phyloP scores from a whole-genome alignment of 2,329 filamentous ascomycete genomes.

The Aspergillus sp. region DNA sequence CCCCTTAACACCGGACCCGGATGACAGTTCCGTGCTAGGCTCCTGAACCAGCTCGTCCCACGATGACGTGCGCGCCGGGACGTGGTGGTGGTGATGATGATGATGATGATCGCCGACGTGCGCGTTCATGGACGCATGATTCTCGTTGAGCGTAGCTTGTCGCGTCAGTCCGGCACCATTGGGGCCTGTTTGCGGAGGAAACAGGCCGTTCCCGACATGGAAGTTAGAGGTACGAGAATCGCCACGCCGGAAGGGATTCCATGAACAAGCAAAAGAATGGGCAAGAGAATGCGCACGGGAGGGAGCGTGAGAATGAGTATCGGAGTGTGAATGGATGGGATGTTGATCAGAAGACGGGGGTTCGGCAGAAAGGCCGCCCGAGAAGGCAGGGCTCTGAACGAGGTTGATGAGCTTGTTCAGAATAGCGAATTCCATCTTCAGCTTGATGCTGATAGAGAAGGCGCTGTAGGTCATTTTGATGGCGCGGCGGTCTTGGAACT shows the following conservation, averaged over 20 bases:
- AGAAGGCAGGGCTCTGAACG: conserved; percentile 28
- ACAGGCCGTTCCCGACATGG: neutral
- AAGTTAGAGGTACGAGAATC: neutral
- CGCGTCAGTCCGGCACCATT: too few species aligned
- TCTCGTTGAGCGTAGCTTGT: neutral
- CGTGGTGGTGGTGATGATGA: neutral
- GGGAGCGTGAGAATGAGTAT: too few species aligned
- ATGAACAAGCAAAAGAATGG: neutral
- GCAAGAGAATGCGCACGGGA: neutral
- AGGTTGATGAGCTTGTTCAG: conserved; percentile 43
- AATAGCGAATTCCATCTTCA: conserved; percentile 51
- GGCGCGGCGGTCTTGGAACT: conserved; percentile 44
- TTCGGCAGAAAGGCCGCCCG: neutral
- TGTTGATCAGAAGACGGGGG: neutral
- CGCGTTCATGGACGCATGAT: neutral
- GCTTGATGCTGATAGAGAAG: conserved; percentile 49
- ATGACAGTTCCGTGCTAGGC: neutral
- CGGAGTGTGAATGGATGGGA: neutral
- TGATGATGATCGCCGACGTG: neutral
- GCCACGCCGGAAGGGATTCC: neutral
- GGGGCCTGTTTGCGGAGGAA: too few species aligned
- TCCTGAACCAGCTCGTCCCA: neutral
- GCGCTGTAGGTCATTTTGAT: conserved; percentile 48
- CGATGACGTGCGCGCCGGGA: neutral
- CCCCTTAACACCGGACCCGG: neutral